Base-by-base conservation (phyloP, 2,329 filamentous ascomycete species). In the Diaporthe sp. region DNA sequence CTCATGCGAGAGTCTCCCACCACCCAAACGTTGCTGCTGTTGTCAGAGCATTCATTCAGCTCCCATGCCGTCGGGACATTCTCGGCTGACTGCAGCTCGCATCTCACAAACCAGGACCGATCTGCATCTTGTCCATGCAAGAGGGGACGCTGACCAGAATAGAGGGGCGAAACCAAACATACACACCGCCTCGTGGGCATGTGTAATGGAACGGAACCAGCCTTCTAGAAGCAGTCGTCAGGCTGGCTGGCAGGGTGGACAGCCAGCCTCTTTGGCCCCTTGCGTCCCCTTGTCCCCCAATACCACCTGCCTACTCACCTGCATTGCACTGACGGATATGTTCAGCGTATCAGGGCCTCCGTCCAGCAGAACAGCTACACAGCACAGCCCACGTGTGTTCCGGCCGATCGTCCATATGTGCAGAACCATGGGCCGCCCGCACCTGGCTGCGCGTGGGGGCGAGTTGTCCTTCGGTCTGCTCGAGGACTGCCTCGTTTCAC, bases 21-120 rank as follows among this genome's bases (percentile, higher is more conserved):
- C 61, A 65, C 25, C 25, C 39, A 17, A 19, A 25, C 22, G n/a
- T 19, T 34, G 37, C 46, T 70, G 31, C 65, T 70, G 61, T 31
- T 70, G 46, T 70, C 49, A 70, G 39, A 42, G 39, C 39, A 1
- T 31, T 61, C 39, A 28, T 49, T 57, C 67, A 57, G 55, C 46
- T 55, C 19, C 58, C 58, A 65, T 22, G 49, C 71, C 70, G 22
- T 39, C 58, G 46, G 58, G 37, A 44, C 19, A 17, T 55, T 44
- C 19, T 55, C n/a, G 34, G 58, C 58, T 31, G 58, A 65, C 49
- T 34, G 46, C 58, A 57, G 46, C 71, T 73, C 46, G 60, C 71
- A 65, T 53, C 46, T 73, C 71, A 53, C 71, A 53, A 65, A 73
- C 55, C 71, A 73, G 71, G 71, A 46, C 58, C 71, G 46, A 65